These are phyloP conservation scores for Barnettozyma wickerhamii DNA, from an alignment of 805 yeast species.

Conservation along the genomic window DNA sequence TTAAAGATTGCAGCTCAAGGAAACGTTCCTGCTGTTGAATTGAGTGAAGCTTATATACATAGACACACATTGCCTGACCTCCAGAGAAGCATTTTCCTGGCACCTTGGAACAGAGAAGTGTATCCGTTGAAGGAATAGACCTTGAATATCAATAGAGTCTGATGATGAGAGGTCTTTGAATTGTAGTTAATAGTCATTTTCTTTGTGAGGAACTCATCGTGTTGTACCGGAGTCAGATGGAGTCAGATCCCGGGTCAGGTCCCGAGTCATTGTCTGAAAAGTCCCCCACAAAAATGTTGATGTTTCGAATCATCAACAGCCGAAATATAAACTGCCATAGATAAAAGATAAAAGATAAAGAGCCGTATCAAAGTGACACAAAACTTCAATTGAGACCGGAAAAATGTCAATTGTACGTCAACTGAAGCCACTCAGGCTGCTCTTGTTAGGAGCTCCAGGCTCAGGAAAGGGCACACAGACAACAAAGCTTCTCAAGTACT, in stretches of 20 bases:
- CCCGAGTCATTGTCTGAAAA: too few relatives aligned
- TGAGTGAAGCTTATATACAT: slow-evolving; percentile 48
- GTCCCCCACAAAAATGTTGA: too few relatives aligned
- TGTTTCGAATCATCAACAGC: too few relatives aligned
- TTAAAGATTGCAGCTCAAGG: slow-evolving; percentile 53
- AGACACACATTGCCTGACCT: slow-evolving; percentile 47
- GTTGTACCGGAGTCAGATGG: too few relatives aligned
- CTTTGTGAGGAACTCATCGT: too few relatives aligned
- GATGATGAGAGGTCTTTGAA: neutral
- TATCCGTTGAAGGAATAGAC: slow-evolving; percentile 17
- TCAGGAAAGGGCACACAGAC: slow-evolving; percentile 94
- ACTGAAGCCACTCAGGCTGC: slow-evolving; percentile 51
- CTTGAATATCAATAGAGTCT: neutral
- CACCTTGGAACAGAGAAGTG: slow-evolving; percentile 45
- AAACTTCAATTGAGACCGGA: too few relatives aligned
- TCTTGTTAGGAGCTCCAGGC: slow-evolving; percentile 91
- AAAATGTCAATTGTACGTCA: neutral
- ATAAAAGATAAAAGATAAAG: too few relatives aligned
- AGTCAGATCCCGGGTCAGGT: too few relatives aligned
- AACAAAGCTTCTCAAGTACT: slow-evolving; percentile 49
- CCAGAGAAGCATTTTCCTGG: slow-evolving; percentile 65
- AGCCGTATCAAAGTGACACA: too few relatives aligned
- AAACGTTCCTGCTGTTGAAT: slow-evolving; percentile 43
- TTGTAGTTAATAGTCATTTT: too few relatives aligned
- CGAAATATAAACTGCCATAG: too few relatives aligned